A percentile compares a stretch with the other conserved stretches of the same genome.
Conservation (phyloP, 495 filamentous ascomycete genomes). For the Cercophora samala region DNA sequence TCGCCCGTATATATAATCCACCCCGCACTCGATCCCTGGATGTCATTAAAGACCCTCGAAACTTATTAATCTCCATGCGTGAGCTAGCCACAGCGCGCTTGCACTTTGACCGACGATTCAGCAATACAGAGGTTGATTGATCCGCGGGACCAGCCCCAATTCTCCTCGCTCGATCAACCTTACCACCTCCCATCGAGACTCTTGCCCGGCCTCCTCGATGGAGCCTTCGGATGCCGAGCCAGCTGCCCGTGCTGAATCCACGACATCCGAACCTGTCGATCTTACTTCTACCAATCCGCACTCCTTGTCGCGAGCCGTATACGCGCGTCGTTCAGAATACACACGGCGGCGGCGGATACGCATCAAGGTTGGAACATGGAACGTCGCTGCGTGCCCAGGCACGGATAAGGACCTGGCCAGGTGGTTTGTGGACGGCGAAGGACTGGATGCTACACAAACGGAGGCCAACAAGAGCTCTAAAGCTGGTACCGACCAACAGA, state of each 20-base stretch:
- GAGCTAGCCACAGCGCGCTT: background rate
- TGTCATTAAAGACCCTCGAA: background rate
- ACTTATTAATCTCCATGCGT: background rate
- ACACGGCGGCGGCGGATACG: constrained; percentile 63
- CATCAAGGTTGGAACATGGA: constrained; percentile 92
- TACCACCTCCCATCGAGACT: background rate
- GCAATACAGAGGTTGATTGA: background rate
- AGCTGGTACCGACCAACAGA: constrained; percentile 43
- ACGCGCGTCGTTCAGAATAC: constrained; percentile 74
- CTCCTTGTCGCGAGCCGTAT: constrained; percentile 54
- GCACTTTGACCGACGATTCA: background rate
- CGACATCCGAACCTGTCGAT: constrained; percentile 37
- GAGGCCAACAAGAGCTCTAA: constrained; percentile 42
- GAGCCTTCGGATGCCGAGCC: constrained; percentile 24
- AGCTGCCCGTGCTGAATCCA: constrained; percentile 27
- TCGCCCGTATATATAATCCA: background rate
- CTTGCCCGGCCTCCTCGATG: constrained; percentile 20
- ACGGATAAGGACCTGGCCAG: constrained; percentile 80
- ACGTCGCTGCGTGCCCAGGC: constrained; percentile 77
- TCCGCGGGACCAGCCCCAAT: background rate
- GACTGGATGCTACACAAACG: constrained; percentile 57
- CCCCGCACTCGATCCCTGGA: background rate
- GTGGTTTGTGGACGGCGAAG: constrained; percentile 81
- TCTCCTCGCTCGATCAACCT: no score
- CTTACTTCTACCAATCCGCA: constrained; percentile 36